A percentile compares a stretch with the other conserved stretches of the same genome.
Conservation (phyloP, 768 basidiomycete species). For the Amanita rimosa region DNA sequence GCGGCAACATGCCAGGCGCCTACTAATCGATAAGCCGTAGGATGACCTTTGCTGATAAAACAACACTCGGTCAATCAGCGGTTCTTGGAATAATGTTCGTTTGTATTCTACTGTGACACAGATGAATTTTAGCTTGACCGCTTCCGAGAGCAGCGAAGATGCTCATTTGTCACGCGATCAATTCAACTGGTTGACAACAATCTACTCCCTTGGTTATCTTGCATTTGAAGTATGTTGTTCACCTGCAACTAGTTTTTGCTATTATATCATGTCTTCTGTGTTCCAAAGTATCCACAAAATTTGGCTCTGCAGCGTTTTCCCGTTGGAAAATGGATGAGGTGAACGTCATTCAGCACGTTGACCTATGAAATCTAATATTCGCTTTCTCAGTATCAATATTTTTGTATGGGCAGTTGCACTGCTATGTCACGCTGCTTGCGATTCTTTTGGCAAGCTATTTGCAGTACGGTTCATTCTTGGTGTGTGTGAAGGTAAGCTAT, state of each 20-base stretch:
- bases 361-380: not conserved
- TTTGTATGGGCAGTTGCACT: slow-evolving; percentile 63
- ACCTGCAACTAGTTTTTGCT: slow-evolving; percentile 5
- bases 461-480: slow-evolving; percentile 70
- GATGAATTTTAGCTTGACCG: not conserved
- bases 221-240: slow-evolving; percentile 28
- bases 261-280: slow-evolving; percentile 12
- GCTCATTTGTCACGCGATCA: slow-evolving; percentile 51
- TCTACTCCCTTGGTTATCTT: slow-evolving; percentile 69
- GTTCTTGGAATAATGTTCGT: slow-evolving; percentile 58
- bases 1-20: slow-evolving; percentile 1
- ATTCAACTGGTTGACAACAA: slow-evolving; percentile 70
- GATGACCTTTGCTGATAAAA: slow-evolving; percentile 74
- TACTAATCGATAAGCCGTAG: slow-evolving; percentile 19
- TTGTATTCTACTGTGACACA: not conserved
- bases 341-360: slow-evolving; percentile 1
- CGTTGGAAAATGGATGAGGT: slow-evolving; percentile 83
- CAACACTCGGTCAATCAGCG: slow-evolving; percentile 60
- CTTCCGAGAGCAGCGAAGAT: slow-evolving; percentile 25
- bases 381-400: slow-evolving; percentile 44
- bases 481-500: slow-evolving; percentile 45
- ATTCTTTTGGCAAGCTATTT: slow-evolving; percentile 60
- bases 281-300: slow-evolving; percentile 60
- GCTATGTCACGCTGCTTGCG: slow-evolving; percentile 51
- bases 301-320: slow-evolving; percentile 65